Percentiles rank a stretch among this genome's conserved stretches.
phyloP scores from a whole-genome alignment of 1,139 yeast genomes.

The Candida pseudocylindracea region DNA sequence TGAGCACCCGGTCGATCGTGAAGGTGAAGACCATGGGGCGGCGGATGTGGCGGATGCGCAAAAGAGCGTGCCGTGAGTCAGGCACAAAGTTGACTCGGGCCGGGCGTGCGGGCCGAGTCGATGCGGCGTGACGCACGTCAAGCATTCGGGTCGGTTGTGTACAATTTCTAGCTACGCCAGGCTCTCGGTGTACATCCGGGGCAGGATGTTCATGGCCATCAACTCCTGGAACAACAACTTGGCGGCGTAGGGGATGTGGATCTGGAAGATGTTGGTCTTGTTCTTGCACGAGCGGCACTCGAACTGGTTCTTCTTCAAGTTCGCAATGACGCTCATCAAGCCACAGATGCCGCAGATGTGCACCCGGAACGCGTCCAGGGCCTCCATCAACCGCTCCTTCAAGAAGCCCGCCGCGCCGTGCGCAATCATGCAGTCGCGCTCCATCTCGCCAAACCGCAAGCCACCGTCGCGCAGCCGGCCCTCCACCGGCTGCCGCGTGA shows the following conservation, averaged over 20 bases:
- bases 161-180: conserved; percentile 6
- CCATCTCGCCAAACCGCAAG: conserved; percentile 99
- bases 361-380: conserved; percentile 95
- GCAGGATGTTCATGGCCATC: conserved; percentile 96
- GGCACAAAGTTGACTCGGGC: no score
- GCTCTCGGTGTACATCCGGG: conserved; percentile 58
- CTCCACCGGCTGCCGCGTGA: conserved; percentile 97
- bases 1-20: conserved; percentile 13
- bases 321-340: conserved; percentile 92
- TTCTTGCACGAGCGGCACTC: conserved; percentile 98
- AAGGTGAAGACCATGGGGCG: conserved; percentile 10
- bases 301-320: conserved; percentile 87
- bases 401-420: conserved; percentile 98
- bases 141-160: no score
- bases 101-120: no score
- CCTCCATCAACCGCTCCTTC: conserved; percentile 96
- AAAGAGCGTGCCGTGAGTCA: no score
- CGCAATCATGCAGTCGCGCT: conserved; percentile 99
- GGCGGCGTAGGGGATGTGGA: conserved; percentile 95
- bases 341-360: conserved; percentile 98
- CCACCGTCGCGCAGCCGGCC: conserved; percentile 99
- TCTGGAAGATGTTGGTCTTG: conserved; percentile 93
- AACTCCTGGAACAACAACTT: conserved; percentile 90
- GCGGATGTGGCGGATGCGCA: no score
- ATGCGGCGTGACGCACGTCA: no score